These are phyloP conservation scores for Coemansia sp. DNA, from an alignment of 192 early-diverging fungal species.

Conservation along the genomic window DNA sequence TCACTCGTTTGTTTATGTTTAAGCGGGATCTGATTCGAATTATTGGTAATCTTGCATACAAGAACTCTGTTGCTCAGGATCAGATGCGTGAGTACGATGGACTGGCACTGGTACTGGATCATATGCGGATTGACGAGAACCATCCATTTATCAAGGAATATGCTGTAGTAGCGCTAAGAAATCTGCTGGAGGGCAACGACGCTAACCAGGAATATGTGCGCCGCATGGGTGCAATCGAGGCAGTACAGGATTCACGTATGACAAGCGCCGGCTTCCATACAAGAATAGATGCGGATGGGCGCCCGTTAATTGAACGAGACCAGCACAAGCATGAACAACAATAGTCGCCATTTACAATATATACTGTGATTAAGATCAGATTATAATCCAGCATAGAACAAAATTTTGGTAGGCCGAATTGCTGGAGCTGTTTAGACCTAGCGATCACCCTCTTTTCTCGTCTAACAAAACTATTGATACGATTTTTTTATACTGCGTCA, in stretches of 20 bases:
- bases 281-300: slow-evolving; percentile 4
- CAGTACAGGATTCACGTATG: slow-evolving; percentile 13
- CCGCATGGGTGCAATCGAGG: slow-evolving; percentile 22
- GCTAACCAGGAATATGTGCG: slow-evolving; percentile 38
- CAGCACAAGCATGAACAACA: too few species aligned
- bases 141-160: slow-evolving; percentile 54
- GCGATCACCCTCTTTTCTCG: too few species aligned
- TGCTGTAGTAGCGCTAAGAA: slow-evolving; percentile 38
- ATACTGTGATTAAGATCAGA: too few species aligned
- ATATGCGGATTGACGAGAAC: slow-evolving; percentile 51
- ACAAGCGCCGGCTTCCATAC: slow-evolving; percentile 14
- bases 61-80: slow-evolving; percentile 28
- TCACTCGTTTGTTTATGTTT: slow-evolving; percentile 39
- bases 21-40: slow-evolving; percentile 47
- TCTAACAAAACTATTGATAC: too few species aligned
- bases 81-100: slow-evolving; percentile 41
- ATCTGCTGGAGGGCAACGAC: slow-evolving; percentile 32
- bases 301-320: background rate
- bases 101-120: slow-evolving; percentile 43
- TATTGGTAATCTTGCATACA: slow-evolving; percentile 35
- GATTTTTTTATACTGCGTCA: too few species aligned
- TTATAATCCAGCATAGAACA: too few species aligned
- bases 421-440: too few species aligned
- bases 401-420: too few species aligned
- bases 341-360: too few species aligned